Base-by-base conservation (phyloP, 768 basidiomycete species). In the Xerocomus spinulosus region DNA sequence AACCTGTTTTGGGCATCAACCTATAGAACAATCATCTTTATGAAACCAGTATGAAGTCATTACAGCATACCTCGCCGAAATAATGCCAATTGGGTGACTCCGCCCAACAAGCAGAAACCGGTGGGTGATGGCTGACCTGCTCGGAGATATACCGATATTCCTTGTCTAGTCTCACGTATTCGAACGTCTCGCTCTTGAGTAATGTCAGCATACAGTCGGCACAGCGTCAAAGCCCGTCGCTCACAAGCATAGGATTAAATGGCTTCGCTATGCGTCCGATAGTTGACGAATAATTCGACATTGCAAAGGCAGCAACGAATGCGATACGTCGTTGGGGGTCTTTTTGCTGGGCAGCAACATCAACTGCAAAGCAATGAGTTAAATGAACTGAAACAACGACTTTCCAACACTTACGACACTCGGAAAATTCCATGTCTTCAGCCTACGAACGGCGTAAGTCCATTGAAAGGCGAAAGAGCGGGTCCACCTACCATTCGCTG, bases 1-100 rank as follows among this genome's bases (percentile, higher is more conserved):
- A 98, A 96, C 69, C 85, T 95, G 65, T 93, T 94, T 67, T 96
- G 92, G 3, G 94, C 94, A 60, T 96, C 94, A 44, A 97, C 94
- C 83, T 92, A 46, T 2, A 34, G 4, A 35, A 2, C 48, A 14
- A 56, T 50, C 13, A 52, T 25, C 6, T 20, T 32, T 12, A 42
- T 39, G 3, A 14, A 38, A 14, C n/a, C 17, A 1, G 6, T 18
- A 7, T 4, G 28, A 13, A 0, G 15, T n/a, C 32, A 29, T 3
- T n/a, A 9, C 0, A 2, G 17, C 68, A 12, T 56, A 83, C 86
- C 73, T 92, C 89, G 58, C 93, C 92, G 53, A 79, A 96, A 66
- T 96, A 98, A 49, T 82, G 79, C 92, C 92, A 98, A 33, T 71
- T 68, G 0, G 90, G 89, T 0, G 88, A 83, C 67, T 98, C 93